Conservation (phyloP, 345 rosid genomes). For the Zanthoxylum bungeanum region DNA sequence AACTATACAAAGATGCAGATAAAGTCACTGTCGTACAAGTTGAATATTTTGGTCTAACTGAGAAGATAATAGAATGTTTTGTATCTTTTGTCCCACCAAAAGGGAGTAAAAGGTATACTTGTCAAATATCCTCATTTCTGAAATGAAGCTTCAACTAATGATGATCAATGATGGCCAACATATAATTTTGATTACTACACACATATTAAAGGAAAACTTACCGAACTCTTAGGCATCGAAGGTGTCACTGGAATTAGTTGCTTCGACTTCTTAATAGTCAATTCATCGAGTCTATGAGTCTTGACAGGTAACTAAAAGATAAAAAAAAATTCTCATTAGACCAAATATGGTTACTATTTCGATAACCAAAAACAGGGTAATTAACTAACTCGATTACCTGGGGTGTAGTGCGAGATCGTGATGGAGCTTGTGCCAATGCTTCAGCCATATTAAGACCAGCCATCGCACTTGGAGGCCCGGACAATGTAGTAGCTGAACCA, state of each 20-base stretch:
- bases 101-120: neutral
- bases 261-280: conserved; percentile 84
- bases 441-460: too few relatives aligned
- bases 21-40: neutral
- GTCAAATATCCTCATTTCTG: neutral
- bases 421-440: conserved; percentile 81
- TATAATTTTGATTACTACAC: neutral
- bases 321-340: conserved; percentile 13
- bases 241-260: conserved; percentile 89
- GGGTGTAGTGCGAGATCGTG: conserved; percentile 50
- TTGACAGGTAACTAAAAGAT: conserved; percentile 55
- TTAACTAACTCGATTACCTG: conserved; percentile 47
- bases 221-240: conserved; percentile 62
- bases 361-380: neutral
- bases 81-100: neutral
- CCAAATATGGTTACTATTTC: conserved; percentile 3
- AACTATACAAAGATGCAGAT: neutral
- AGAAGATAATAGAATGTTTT: neutral
- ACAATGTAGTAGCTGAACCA: too few relatives aligned
- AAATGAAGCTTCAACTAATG: neutral
- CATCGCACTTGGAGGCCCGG: too few relatives aligned
- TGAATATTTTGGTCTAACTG: neutral
- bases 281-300: conserved; percentile 75
- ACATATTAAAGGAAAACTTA: conserved; percentile 16
- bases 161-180: neutral